phyloP scores from a whole-genome alignment of 345 rosid species.

The Aethionema arabicum region DNA sequence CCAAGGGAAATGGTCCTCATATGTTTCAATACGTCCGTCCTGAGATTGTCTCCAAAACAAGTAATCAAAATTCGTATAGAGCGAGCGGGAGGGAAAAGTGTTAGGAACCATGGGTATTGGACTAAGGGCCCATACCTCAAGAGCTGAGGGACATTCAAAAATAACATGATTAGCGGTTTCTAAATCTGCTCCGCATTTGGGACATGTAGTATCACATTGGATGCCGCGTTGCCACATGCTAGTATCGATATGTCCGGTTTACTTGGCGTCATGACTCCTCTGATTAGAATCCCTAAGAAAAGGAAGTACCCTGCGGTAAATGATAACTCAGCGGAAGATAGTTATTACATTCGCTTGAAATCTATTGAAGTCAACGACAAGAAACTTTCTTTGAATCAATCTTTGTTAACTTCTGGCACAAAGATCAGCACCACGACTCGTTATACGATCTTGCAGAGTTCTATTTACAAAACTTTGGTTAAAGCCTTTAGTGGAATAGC shows the following conservation, averaged over 20 bases:
- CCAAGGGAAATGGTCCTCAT: no score
- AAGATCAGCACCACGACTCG: constrained; percentile 43
- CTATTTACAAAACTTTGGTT: constrained; percentile 45
- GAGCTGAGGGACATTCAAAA: no score
- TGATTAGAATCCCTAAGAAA: not conserved
- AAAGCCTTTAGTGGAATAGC: constrained; percentile 30
- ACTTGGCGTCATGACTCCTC: constrained; percentile 30
- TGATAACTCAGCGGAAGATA: constrained; percentile 22
- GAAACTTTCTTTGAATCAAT: constrained; percentile 31
- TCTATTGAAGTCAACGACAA: constrained; percentile 38
- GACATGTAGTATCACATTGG: no score
- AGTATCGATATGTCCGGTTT: constrained; percentile 21
- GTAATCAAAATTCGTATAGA: no score
- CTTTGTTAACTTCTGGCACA: constrained; percentile 47
- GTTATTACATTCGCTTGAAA: constrained; percentile 40
- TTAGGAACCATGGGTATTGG: no score
- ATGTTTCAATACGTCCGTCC: no score
- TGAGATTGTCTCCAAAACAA: no score
- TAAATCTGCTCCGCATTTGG: no score
- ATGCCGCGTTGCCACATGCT: no score
- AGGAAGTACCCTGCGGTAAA: constrained; percentile 17
- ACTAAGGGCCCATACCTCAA: no score
- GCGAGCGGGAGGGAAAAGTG: no score
- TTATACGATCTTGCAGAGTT: constrained; percentile 38
- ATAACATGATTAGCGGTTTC: no score